A percentile compares a stretch with the other conserved stretches of the same genome.
Evolutionary conservation across 169 alveolate genomes (phyloP).

Genomic region (Babesia sp.): DNA sequence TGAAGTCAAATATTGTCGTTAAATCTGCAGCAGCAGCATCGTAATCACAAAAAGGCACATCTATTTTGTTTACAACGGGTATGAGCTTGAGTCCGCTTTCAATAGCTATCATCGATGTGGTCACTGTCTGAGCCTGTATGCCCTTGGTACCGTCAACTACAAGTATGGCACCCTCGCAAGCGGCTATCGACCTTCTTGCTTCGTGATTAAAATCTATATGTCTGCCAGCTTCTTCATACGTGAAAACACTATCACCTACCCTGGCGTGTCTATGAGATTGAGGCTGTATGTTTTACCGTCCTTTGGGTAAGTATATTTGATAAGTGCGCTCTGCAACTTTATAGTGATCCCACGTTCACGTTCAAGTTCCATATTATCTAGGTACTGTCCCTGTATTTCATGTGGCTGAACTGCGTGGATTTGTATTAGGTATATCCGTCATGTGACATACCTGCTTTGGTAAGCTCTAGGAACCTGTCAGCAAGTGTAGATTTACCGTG

Average conservation of each 20-base stretch:
- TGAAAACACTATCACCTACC: constrained; percentile 69
- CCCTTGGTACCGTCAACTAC: constrained; percentile 92
- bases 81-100: constrained; percentile 86
- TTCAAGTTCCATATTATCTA: constrained; percentile 89
- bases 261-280: constrained; percentile 96
- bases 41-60: constrained; percentile 75
- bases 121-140: constrained; percentile 92
- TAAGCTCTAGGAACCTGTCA: constrained; percentile 87
- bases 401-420: constrained; percentile 63
- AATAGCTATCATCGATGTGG: constrained; percentile 84
- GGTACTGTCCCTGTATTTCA: constrained; percentile 80
- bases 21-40: constrained; percentile 67
- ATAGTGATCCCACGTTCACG: constrained; percentile 92
- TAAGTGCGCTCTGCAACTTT: constrained; percentile 79
- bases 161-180: constrained; percentile 91
- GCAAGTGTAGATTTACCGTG: constrained; percentile 94
- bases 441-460: constrained; percentile 72
- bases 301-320: constrained; percentile 65
- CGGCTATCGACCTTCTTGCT: constrained; percentile 90
- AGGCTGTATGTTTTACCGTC: constrained; percentile 84
- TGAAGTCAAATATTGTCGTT: constrained; percentile 61
- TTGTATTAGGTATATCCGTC: constrained; percentile 67
- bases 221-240: no score
- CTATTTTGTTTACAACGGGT: constrained; percentile 92
- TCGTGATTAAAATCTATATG: constrained; percentile 93